Evolutionary conservation across 331 rosid genomes (phyloP).

Genomic region (Phaseolus coccineus): DNA sequence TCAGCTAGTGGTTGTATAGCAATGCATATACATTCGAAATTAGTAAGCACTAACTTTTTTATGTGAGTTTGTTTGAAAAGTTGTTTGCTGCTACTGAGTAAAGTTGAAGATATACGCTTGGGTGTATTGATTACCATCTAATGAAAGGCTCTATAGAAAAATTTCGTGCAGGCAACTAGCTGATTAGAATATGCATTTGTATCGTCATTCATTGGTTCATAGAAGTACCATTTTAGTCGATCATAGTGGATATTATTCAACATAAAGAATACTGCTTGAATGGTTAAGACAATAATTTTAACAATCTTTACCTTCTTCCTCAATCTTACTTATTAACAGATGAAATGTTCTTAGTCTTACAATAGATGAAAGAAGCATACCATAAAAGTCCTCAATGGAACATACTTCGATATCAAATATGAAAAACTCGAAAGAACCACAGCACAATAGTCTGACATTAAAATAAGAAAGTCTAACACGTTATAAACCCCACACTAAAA

Average conservation of each 20-base stretch:
- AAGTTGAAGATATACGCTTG: too few species aligned
- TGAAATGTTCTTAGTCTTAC: slow-evolving; percentile 1
- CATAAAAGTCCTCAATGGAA: too few species aligned
- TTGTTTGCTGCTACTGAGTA: not conserved
- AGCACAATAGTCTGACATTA: not conserved
- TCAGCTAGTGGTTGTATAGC: not conserved
- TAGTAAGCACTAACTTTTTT: too few species aligned
- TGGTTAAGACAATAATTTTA: not conserved
- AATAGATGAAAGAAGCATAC: not conserved
- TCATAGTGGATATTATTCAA: not conserved
- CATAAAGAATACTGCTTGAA: not conserved
- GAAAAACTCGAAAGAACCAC: not conserved
- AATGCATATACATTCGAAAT: not conserved
- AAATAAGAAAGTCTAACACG: not conserved
- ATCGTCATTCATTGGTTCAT: too few species aligned
- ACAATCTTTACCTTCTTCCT: not conserved
- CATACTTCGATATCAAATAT: not conserved
- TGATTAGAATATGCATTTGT: not conserved
- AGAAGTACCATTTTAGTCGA: not conserved
- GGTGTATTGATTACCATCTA: too few species aligned
- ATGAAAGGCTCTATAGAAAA: not conserved
- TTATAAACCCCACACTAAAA: not conserved
- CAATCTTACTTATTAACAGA: not conserved
- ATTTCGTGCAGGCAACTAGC: not conserved
- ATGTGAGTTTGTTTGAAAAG: not conserved